phyloP scores from a whole-genome alignment of 306 rosid species.

The Quercus rubra region DNA sequence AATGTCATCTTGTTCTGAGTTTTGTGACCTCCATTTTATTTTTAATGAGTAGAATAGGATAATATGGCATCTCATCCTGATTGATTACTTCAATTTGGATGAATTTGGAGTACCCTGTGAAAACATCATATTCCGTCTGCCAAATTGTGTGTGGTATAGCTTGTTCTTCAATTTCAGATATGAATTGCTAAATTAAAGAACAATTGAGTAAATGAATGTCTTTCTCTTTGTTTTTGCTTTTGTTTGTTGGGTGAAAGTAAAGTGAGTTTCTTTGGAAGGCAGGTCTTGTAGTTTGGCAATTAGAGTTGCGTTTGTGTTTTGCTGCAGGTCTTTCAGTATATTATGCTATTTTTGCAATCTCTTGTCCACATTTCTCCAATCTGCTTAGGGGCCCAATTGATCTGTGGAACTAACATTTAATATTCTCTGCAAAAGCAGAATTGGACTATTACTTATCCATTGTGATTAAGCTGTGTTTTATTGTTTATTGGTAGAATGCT shows the following conservation, averaged over 20 bases:
- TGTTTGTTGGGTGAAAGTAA: no score
- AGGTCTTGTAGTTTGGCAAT: background rate
- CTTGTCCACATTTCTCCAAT: background rate
- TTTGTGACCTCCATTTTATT: background rate
- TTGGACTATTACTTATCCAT: background rate
- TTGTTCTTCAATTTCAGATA: background rate
- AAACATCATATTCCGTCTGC: background rate
- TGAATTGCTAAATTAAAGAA: background rate
- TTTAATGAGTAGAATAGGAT: background rate
- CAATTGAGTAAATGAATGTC: background rate
- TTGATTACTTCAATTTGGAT: background rate
- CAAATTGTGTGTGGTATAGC: background rate
- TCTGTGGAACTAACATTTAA: background rate
- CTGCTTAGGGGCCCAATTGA: background rate
- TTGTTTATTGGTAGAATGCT: background rate
- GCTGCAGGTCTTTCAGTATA: background rate
- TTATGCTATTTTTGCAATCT: background rate
- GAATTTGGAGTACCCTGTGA: background rate
- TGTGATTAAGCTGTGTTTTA: background rate
- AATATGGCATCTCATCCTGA: background rate
- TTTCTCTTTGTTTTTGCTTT: no score
- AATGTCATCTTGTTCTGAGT: background rate
- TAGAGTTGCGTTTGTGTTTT: background rate
- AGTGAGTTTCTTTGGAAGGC: background rate
- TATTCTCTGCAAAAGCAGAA: background rate